A percentile compares a stretch with the other conserved stretches of the same genome.
Evolutionary conservation across 2,329 filamentous ascomycete genomes (phyloP).

Genomic region (Arthrinium phaeospermum): DNA sequence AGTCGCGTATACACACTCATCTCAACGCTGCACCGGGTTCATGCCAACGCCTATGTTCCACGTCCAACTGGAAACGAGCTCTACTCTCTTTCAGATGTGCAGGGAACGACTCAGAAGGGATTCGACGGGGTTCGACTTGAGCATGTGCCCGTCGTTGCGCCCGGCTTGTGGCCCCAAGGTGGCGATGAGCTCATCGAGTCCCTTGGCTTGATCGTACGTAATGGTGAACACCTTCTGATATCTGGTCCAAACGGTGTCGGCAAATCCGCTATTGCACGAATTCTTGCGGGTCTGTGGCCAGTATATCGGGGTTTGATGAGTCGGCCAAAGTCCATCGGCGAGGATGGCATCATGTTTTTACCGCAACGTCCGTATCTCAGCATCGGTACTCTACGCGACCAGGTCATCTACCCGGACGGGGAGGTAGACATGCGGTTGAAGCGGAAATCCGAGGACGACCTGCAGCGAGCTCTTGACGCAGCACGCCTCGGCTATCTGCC

Average conservation of each 20-base stretch:
- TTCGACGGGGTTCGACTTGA: slow-evolving; percentile 95
- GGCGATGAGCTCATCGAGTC: slow-evolving; percentile 91
- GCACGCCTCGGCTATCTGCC: slow-evolving; percentile 88
- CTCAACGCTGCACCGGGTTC: slow-evolving; percentile 90
- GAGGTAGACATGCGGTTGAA: slow-evolving; percentile 91
- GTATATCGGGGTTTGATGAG: slow-evolving; percentile 91
- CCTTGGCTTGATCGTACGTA: slow-evolving; percentile 85
- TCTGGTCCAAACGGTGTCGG: slow-evolving; percentile 95
- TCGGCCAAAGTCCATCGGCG: slow-evolving; percentile 77
- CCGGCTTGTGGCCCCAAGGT: slow-evolving; percentile 83
- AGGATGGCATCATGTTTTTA: slow-evolving; percentile 97
- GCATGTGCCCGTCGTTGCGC: slow-evolving; percentile 90
- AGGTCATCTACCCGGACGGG: slow-evolving; percentile 97
- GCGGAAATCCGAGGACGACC: slow-evolving; percentile 76
- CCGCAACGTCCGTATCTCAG: slow-evolving; percentile 92
- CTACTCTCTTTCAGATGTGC: slow-evolving; percentile 88
- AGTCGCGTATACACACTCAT: slow-evolving; percentile 95
- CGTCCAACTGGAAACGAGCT: slow-evolving; percentile 72
- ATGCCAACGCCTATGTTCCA: slow-evolving; percentile 86
- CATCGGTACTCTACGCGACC: slow-evolving; percentile 90
- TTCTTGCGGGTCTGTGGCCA: slow-evolving; percentile 93
- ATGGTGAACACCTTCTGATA: slow-evolving; percentile 91
- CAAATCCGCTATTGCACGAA: slow-evolving; percentile 85
- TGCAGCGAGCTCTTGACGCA: slow-evolving; percentile 79
- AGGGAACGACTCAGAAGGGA: slow-evolving; percentile 91